Conservation (phyloP, 2,329 filamentous ascomycete genomes). For the Plenodomus tracheiphilus region DNA sequence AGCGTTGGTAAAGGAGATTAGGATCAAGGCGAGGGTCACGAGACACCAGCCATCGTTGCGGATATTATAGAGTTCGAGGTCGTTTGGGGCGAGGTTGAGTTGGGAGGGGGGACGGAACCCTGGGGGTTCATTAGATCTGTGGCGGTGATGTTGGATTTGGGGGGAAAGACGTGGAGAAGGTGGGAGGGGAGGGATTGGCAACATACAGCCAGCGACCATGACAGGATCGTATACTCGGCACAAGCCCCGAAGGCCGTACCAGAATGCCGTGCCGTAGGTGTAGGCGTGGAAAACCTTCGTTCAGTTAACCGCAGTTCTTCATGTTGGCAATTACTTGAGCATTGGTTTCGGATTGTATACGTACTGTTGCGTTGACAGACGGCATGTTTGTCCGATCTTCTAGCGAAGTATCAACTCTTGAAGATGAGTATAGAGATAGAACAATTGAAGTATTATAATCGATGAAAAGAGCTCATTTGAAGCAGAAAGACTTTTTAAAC, state of each 20-base stretch:
- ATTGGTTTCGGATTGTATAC: neutral
- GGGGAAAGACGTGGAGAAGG: too few relatives aligned
- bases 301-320: too few relatives aligned
- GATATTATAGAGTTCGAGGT: constrained; percentile 31
- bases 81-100: constrained; percentile 22
- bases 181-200: too few relatives aligned
- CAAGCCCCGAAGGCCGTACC: constrained; percentile 27
- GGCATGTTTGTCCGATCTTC: constrained; percentile 14
- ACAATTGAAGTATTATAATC: too few relatives aligned
- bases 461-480: too few relatives aligned
- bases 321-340: too few relatives aligned
- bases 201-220: constrained; percentile 30
- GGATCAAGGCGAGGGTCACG: constrained; percentile 27
- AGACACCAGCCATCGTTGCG: constrained; percentile 32
- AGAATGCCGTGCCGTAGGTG: constrained; percentile 30
- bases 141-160: neutral
- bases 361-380: constrained; percentile 18
- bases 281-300: constrained; percentile 28
- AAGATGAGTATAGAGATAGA: too few relatives aligned
- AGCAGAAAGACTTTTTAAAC: neutral
- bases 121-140: constrained; percentile 2
- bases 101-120: constrained; percentile 32
- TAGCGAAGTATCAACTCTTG: too few relatives aligned
- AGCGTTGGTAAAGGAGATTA: constrained; percentile 26
- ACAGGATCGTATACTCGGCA: constrained; percentile 29